A percentile compares a stretch with the other conserved stretches of the same genome.
phyloP scores from a whole-genome alignment of 2,329 filamentous ascomycete genomes.

The Thielaviopsis euricoi region DNA sequence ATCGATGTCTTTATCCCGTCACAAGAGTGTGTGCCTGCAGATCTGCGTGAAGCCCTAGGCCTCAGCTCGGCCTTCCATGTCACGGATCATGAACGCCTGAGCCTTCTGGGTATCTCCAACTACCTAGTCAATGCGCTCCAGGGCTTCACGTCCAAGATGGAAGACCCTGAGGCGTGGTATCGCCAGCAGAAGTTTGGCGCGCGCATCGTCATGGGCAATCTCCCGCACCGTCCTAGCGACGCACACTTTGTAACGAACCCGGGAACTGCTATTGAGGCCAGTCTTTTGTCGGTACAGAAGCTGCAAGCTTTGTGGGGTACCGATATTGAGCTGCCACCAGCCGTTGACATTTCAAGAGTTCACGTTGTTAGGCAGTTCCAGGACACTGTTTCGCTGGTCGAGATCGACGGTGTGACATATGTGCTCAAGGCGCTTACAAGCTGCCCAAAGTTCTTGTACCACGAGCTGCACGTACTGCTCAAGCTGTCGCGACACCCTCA shows the following conservation, averaged over 20 bases:
- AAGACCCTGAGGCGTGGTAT: constrained; percentile 23
- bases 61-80: constrained; percentile 38
- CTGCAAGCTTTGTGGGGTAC: constrained; percentile 29
- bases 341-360: constrained; percentile 33
- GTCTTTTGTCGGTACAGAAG: constrained; percentile 28
- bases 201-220: constrained; percentile 34
- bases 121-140: constrained; percentile 39
- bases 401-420: constrained; percentile 25
- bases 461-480: constrained; percentile 40
- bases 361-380: constrained; percentile 36
- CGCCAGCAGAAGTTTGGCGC: constrained; percentile 38
- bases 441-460: constrained; percentile 43
- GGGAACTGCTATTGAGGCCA: constrained; percentile 36
- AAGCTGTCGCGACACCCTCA: constrained; percentile 28
- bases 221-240: constrained; percentile 30
- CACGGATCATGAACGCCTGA: constrained; percentile 31
- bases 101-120: constrained; percentile 32
- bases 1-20: constrained; percentile 43
- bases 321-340: constrained; percentile 25
- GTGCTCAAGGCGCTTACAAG: constrained; percentile 43
- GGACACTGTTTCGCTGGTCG: constrained; percentile 41
- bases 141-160: constrained; percentile 26
- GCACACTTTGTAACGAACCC: constrained; percentile 30
- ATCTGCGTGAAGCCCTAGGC: constrained; percentile 30
- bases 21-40: constrained; percentile 23